Conservation (phyloP, 805 yeast species). For the Metschnikowia kofuensis region DNA sequence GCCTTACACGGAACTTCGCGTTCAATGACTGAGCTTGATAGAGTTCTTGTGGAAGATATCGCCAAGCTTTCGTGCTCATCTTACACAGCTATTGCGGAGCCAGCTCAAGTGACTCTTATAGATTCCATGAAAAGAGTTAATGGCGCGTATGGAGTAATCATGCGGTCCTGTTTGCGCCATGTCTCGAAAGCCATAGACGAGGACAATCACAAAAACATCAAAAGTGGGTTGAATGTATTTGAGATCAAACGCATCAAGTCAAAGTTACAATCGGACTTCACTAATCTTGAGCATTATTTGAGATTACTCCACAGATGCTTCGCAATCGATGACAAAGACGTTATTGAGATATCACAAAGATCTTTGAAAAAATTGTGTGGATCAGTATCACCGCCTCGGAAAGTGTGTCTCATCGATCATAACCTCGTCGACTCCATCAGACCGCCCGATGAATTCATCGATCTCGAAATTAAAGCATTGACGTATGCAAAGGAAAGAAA, state of each 20-base stretch:
- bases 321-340: conserved; percentile 51
- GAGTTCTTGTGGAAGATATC: conserved; percentile 59
- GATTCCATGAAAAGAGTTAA: conserved; percentile 68
- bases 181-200: conserved; percentile 49
- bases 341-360: conserved; percentile 52
- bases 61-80: conserved; percentile 63
- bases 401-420: conserved; percentile 49
- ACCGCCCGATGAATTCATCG: conserved; percentile 61
- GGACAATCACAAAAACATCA: conserved; percentile 51
- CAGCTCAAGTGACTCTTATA: conserved; percentile 66
- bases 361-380: conserved; percentile 40
- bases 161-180: conserved; percentile 47
- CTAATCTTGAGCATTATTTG: conserved; percentile 47
- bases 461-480: conserved; percentile 57
- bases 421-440: conserved; percentile 43
- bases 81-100: conserved; percentile 63
- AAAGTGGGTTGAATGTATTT: conserved; percentile 62
- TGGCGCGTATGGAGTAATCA: conserved; percentile 58
- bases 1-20: conserved; percentile 71
- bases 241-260: conserved; percentile 54
- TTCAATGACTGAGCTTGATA: conserved; percentile 64
- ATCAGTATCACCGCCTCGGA: conserved; percentile 32
- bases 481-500: conserved; percentile 62
- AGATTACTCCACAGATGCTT: conserved; percentile 53
- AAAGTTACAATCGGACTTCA: conserved; percentile 56